These are phyloP conservation scores for Debaryomyces subglobosus DNA, from an alignment of 1,139 yeast species.

Conservation along the genomic window DNA sequence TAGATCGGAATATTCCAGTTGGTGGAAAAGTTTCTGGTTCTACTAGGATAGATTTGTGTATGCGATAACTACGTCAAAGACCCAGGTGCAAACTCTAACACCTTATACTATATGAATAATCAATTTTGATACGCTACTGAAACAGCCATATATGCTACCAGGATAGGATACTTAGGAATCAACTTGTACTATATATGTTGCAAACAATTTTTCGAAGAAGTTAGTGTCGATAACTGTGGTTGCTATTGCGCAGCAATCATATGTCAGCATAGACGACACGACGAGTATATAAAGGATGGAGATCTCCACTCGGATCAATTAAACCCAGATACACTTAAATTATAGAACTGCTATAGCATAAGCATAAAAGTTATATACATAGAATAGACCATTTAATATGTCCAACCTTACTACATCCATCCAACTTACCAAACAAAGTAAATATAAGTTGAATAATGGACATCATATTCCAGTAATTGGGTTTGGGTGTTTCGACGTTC, in stretches of 20 bases:
- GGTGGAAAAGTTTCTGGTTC: background rate
- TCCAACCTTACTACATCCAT: constrained; percentile 30
- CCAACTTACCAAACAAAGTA: constrained; percentile 32
- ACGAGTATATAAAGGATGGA: background rate
- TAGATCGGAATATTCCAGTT: background rate
- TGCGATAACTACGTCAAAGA: background rate
- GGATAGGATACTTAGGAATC: background rate
- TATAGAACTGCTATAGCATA: background rate
- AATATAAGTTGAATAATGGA: constrained; percentile 41
- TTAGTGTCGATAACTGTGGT: background rate
- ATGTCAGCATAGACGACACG: background rate
- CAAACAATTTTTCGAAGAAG: background rate
- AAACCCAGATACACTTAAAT: background rate
- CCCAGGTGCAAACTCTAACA: background rate
- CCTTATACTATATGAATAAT: background rate
- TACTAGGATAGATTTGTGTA: background rate
- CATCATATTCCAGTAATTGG: constrained; percentile 44
- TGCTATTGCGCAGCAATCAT: constrained; percentile 7
- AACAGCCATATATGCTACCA: background rate
- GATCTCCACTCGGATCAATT: background rate
- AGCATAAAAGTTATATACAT: background rate
- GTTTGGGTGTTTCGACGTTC: constrained; percentile 37
- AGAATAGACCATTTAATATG: constrained; percentile 14
- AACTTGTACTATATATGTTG: background rate
- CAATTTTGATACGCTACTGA: background rate